These are phyloP conservation scores for Inga laurina DNA, from an alignment of 306 rosid species.

Conservation along the genomic window DNA sequence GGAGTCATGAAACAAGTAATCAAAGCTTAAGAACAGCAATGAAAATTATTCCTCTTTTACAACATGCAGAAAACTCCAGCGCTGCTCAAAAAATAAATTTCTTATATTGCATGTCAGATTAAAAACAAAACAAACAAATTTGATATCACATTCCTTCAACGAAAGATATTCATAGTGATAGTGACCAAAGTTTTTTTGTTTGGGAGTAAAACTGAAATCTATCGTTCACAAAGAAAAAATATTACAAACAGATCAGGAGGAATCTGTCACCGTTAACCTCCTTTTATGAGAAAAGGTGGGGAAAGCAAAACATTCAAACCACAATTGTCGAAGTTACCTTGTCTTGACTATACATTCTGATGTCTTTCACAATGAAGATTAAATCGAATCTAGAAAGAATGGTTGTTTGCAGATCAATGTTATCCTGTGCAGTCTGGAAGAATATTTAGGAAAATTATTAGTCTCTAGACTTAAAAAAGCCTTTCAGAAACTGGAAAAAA, in stretches of 20 bases:
- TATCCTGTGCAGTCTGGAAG: constrained; percentile 96
- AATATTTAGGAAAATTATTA: constrained; percentile 34
- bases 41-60: constrained; percentile 4
- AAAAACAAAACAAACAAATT: neutral
- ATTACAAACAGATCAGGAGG: neutral
- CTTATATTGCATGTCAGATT: neutral
- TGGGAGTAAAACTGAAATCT: neutral
- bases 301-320: neutral
- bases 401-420: constrained; percentile 97
- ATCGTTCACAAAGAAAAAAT: neutral
- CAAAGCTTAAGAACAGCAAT: constrained; percentile 9
- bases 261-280: neutral
- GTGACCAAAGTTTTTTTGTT: neutral
- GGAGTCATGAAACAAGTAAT: constrained; percentile 21
- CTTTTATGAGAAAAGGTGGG: neutral
- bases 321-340: constrained; percentile 59
- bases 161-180: constrained; percentile 3
- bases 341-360: constrained; percentile 92
- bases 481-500: constrained; percentile 10
- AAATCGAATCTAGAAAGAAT: constrained; percentile 97
- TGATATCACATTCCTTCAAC: neutral
- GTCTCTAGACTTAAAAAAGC: constrained; percentile 14
- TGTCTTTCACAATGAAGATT: constrained; percentile 94
- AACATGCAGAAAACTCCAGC: constrained; percentile 1
- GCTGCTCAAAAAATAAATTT: neutral